Base-by-base conservation (phyloP, 2,329 filamentous ascomycete species). In the Chaetomiaceae sp. region DNA sequence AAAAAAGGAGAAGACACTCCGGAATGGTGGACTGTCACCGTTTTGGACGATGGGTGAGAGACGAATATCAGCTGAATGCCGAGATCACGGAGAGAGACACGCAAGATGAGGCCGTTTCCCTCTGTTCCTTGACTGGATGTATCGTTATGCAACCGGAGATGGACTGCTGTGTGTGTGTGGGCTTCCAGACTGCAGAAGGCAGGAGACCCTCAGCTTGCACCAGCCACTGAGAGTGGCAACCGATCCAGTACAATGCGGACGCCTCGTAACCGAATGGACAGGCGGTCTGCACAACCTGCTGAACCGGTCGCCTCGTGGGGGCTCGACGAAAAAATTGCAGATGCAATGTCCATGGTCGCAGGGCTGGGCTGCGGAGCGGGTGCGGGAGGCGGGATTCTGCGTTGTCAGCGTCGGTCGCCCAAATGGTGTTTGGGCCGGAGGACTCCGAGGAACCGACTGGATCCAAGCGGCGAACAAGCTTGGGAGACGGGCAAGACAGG, bases 381-480 rank as follows among this genome's bases (percentile, higher is more conserved):
- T 9, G 27, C 9, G 27, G 27, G 4, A 31, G 27, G 27, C 27
- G 14, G 4, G 25, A 19, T 15, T 31, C 25, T 6, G 40, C 12
- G 15, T 17, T 20, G 25, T 40, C 40, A 40, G 23, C 34, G 27
- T 53, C 45, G 49, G 54, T 53, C 33, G 42, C 50, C 54, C 50
- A 56, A 53, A 56, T n/a, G 42, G 50, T 31, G 8, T 53, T 53
- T 51, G 49, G 54, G 49, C 49, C 45, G 49, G 45, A 11, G 9
- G 29, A 33, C 49, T 43, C 43, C 29, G 31, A 22, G 25, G 23
- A 15, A 27, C 42, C 46, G 45, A 53, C 50, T 53, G 54, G 54
- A 29, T 22, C 15, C 12, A n/a, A 29, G 8, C 11, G 7, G 1
- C n/a, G 11, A 5, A 27, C 19, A 14, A 17, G 34, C 25, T 23